These are phyloP conservation scores for Zalerion maritima DNA, from an alignment of 495 filamentous ascomycete genomes.

Conservation along the genomic window DNA sequence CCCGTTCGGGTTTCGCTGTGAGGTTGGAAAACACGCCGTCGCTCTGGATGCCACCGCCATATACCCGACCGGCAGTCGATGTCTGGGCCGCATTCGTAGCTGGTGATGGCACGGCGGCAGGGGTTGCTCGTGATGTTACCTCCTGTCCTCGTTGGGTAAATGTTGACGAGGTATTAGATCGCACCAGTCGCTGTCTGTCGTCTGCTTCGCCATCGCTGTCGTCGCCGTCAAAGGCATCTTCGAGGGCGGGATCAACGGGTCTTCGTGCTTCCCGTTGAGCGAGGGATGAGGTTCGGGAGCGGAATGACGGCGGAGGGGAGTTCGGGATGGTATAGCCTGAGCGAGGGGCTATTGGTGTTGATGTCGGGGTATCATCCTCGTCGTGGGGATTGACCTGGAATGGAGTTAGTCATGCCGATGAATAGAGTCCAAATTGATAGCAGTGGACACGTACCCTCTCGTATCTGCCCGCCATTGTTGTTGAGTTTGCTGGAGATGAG, in stretches of 20 bases:
- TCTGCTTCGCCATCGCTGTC: slow-evolving; percentile 64
- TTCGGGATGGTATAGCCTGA: slow-evolving; percentile 51
- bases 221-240: slow-evolving; percentile 78
- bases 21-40: slow-evolving; percentile 97
- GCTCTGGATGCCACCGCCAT: slow-evolving; percentile 52
- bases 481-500: slow-evolving; percentile 1
- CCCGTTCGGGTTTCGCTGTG: slow-evolving; percentile 76
- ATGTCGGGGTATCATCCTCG: slow-evolving; percentile 27
- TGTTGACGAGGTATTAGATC: slow-evolving; percentile 40
- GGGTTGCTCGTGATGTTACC: too few relatives aligned
- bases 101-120: too few relatives aligned
- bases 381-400: slow-evolving; percentile 33
- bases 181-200: slow-evolving; percentile 74
- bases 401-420: slow-evolving; percentile 11
- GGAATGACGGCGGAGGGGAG: slow-evolving; percentile 92
- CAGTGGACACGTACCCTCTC: slow-evolving; percentile 51
- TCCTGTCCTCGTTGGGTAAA: too few relatives aligned
- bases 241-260: slow-evolving; percentile 56
- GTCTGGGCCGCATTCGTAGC: slow-evolving; percentile 21
- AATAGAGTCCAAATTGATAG: slow-evolving; percentile 8
- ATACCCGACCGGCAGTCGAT: slow-evolving; percentile 33
- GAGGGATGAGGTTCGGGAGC: slow-evolving; percentile 65
- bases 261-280: slow-evolving; percentile 43
- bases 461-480: slow-evolving; percentile 71
- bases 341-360: slow-evolving; percentile 17